These are phyloP conservation scores for Teratosphaeria destructans DNA, from an alignment of 2,329 filamentous ascomycete species.

Conservation along the genomic window DNA sequence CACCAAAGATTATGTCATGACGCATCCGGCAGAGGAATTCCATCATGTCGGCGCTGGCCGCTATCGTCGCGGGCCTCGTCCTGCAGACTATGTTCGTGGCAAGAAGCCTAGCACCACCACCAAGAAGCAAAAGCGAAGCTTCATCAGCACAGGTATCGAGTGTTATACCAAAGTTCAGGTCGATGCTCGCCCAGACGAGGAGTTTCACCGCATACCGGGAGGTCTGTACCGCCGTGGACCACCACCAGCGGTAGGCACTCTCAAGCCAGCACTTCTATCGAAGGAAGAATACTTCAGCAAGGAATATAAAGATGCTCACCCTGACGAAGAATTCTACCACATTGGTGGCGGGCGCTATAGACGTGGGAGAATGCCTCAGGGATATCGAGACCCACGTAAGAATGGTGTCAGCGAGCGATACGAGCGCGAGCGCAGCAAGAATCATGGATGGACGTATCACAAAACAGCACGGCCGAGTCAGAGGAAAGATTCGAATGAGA, in stretches of 20 bases:
- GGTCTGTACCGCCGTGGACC: not conserved
- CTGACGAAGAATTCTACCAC: conserved; percentile 6
- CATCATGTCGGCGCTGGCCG: conserved; percentile 4
- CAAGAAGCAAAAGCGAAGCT: not conserved
- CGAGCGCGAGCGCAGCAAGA: not conserved
- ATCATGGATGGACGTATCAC: not conserved
- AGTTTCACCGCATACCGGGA: not conserved
- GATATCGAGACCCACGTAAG: not conserved
- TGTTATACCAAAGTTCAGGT: not conserved
- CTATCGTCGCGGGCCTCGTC: not conserved
- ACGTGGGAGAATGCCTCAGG: conserved; percentile 1
- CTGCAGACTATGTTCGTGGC: not conserved
- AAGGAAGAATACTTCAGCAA: not conserved
- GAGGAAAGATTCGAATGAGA: not conserved
- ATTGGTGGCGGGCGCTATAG: conserved; percentile 3
- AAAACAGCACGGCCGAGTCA: not conserved
- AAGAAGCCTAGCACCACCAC: not conserved
- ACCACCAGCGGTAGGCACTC: not conserved
- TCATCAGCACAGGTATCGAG: not conserved
- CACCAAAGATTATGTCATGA: conserved; percentile 2
- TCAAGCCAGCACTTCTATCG: not conserved
- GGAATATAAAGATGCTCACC: conserved; percentile 4
- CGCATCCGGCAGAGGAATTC: conserved; percentile 5
- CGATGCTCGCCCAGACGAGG: conserved; percentile 2
- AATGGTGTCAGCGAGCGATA: not conserved